These are phyloP conservation scores for Nelumbo lutea DNA, from an alignment of 164 flowering plant species.

Conservation along the genomic window DNA sequence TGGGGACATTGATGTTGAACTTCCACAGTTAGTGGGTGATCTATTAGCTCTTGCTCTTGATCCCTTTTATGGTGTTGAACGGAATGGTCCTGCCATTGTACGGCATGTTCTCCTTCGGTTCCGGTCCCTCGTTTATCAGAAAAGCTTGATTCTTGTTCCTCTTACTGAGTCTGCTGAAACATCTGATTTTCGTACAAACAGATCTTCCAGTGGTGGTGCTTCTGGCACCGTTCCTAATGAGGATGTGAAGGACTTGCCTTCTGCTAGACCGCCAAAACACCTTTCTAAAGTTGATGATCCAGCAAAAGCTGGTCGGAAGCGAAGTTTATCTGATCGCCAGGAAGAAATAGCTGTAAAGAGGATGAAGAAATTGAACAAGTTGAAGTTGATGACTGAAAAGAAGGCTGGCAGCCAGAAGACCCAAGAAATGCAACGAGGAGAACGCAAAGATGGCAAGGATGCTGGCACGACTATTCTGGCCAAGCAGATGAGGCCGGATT, in stretches of 20 bases:
- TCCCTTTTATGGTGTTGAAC: slow-evolving; percentile 61
- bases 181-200: slow-evolving; percentile 22
- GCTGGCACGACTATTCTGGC: slow-evolving; percentile 11
- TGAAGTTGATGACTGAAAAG: slow-evolving; percentile 57
- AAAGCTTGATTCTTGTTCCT: slow-evolving; percentile 52
- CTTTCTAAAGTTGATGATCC: slow-evolving; percentile 57
- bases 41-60: slow-evolving; percentile 67
- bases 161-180: slow-evolving; percentile 32
- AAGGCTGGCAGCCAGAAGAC: slow-evolving; percentile 32
- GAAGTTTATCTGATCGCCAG: slow-evolving; percentile 66
- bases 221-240: slow-evolving; percentile 23
- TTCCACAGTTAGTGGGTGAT: slow-evolving; percentile 51
- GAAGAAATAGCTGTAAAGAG: slow-evolving; percentile 62
- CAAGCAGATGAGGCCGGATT: slow-evolving; percentile 22
- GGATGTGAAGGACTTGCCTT: slow-evolving; percentile 21
- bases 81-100: slow-evolving; percentile 30
- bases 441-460: slow-evolving; percentile 26
- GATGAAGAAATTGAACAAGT: slow-evolving; percentile 50
- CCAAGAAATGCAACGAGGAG: slow-evolving; percentile 29
- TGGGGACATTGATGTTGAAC: slow-evolving; percentile 26
- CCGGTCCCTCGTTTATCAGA: slow-evolving; percentile 75
- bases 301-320: slow-evolving; percentile 63
- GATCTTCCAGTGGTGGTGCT: slow-evolving; percentile 19
- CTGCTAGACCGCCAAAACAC: slow-evolving; percentile 36
- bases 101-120: slow-evolving; percentile 51